Evolutionary conservation across 768 basidiomycete species (phyloP).

Genomic region (Boletus tylopilopsis): DNA sequence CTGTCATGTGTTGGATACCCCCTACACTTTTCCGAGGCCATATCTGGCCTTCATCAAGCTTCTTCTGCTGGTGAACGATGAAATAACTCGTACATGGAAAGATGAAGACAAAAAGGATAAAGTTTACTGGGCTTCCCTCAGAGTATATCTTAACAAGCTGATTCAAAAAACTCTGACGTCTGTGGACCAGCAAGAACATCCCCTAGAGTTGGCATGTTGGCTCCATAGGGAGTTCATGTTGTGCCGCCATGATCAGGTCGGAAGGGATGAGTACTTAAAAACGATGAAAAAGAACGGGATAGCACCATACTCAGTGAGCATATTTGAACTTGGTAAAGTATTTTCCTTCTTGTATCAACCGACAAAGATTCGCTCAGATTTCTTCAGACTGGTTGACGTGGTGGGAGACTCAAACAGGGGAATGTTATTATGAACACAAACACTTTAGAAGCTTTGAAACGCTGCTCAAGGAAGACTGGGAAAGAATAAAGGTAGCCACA

Average conservation of each 20-base stretch:
- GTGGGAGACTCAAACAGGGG: neutral
- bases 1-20: neutral
- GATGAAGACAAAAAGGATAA: neutral
- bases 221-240: constrained; percentile 10
- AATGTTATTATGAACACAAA: neutral
- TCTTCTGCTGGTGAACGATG: neutral
- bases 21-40: neutral
- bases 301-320: neutral
- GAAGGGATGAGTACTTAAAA: neutral
- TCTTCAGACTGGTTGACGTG: neutral
- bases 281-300: neutral
- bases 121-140: constrained; percentile 1
- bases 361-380: too few relatives aligned
- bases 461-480: neutral
- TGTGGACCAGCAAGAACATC: neutral
- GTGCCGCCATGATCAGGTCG: neutral
- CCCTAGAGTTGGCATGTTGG: constrained; percentile 1
- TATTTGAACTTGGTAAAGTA: neutral
- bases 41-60: neutral
- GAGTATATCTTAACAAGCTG: neutral
- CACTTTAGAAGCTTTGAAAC: neutral
- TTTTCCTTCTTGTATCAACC: neutral
- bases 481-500: neutral
- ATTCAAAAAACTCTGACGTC: neutral
- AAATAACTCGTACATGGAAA: neutral